These are phyloP conservation scores for Naganishia liquefaciens DNA, from an alignment of 1,284 basidiomycete genomes.

Conservation along the genomic window DNA sequence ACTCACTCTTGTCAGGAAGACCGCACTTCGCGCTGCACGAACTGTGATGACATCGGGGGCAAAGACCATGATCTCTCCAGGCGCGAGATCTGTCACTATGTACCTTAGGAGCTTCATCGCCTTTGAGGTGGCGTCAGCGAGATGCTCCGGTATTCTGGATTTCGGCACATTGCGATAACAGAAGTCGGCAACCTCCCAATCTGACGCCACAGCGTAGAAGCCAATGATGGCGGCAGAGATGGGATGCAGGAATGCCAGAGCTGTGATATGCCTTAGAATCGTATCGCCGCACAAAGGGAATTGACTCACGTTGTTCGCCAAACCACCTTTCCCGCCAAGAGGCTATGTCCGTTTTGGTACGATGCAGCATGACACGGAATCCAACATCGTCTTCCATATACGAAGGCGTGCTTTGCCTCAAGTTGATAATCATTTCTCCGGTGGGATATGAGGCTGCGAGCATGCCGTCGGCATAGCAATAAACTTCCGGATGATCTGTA, in stretches of 20 bases:
- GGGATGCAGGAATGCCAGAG: constrained; percentile 29
- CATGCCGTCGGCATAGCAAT: constrained; percentile 41
- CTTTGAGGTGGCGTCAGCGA: constrained; percentile 18
- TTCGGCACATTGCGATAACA: constrained; percentile 9
- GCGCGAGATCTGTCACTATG: constrained; percentile 25
- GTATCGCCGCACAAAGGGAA: not conserved
- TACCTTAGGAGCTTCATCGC: constrained; percentile 29
- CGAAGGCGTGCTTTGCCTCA: constrained; percentile 37
- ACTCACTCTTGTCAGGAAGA: constrained; percentile 30
- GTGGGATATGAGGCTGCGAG: constrained; percentile 42
- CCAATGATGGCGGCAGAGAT: constrained; percentile 28
- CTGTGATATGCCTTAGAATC: not conserved
- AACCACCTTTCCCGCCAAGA: constrained; percentile 42
- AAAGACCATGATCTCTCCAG: constrained; percentile 27
- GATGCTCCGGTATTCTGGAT: constrained; percentile 22
- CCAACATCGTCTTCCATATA: constrained; percentile 40
- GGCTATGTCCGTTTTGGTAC: constrained; percentile 40
- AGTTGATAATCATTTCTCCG: constrained; percentile 39
- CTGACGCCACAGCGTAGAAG: constrained; percentile 25
- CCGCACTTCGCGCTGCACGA: constrained; percentile 24
- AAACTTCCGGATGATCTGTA: constrained; percentile 41
- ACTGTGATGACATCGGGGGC: constrained; percentile 30
- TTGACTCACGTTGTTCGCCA: constrained; percentile 36
- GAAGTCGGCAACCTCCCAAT: constrained; percentile 30
- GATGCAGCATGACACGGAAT: constrained; percentile 39